Percentiles rank a stretch among this genome's conserved stretches.
Conservation (phyloP, 1,284 basidiomycete species). For the Inonotus hispidus region DNA sequence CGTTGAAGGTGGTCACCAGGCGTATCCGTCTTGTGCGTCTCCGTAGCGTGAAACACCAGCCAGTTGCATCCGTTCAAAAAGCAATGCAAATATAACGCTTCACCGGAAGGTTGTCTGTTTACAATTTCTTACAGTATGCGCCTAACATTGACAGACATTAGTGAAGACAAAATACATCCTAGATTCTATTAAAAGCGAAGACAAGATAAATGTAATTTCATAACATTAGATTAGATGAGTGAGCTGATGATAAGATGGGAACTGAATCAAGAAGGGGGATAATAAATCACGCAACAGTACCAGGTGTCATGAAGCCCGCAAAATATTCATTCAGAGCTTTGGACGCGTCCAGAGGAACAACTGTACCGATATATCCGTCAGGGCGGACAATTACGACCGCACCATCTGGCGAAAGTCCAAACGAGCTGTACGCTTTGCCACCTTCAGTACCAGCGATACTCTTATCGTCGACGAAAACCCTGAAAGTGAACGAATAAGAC, state of each 20-base stretch:
- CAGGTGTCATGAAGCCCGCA: constrained; percentile 36
- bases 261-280: not conserved
- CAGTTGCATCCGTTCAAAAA: too few species aligned
- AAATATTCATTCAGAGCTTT: constrained; percentile 47
- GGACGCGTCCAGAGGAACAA: constrained; percentile 43
- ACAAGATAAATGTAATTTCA: too few species aligned
- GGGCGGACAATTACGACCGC: constrained; percentile 65
- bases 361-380: constrained; percentile 68
- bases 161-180: too few species aligned
- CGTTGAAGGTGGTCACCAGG: too few species aligned
- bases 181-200: too few species aligned
- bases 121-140: too few species aligned
- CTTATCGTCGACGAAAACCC: constrained; percentile 45
- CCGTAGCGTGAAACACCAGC: too few species aligned
- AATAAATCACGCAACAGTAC: too few species aligned
- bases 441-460: constrained; percentile 34
- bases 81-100: too few species aligned
- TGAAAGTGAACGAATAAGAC: constrained; percentile 22
- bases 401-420: constrained; percentile 54
- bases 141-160: too few species aligned
- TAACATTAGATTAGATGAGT: not conserved
- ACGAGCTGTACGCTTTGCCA: constrained; percentile 47
- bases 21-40: too few species aligned
- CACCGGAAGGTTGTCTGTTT: too few species aligned
- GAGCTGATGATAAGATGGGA: not conserved